Base-by-base conservation (phyloP, 768 basidiomycete genomes). In the Leccinum obscurum region DNA sequence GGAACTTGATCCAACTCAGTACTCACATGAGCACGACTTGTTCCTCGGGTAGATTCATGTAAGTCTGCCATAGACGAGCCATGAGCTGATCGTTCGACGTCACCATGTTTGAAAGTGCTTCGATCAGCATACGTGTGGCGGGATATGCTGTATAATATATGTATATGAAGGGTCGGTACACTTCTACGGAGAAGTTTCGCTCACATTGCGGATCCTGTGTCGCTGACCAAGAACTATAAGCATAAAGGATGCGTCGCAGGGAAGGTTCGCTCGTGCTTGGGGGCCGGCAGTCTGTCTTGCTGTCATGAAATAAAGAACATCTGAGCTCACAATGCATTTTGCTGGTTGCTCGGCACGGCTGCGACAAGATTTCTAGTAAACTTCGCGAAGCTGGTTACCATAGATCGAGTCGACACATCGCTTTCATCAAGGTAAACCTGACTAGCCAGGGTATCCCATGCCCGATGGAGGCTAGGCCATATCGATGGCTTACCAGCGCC, bases 331-430 rank as follows among this genome's bases (percentile, higher is more conserved):
- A 85, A 89, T 26, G 89, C 88, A 59, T 75, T 77, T 44, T 72
- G 68, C 70, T 97, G 95, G 74, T 93, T 92, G n/a, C 71, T 70
- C 8, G 84, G 80, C 15, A 87, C 81, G 6, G 86, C 90, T 10
- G 92, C 92, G 35, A 92, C 85, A 10, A 95, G 74, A 70, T 97
- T 95, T 60, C 95, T 83, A 14, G 91, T 93, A 68, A 95, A 87
- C 67, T 85, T 88, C 8, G 86, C 88, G 22, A 93, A 67, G 65
- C 77, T 79, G n/a, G 74, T 75, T 60, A 81, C 80, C 11, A 85
- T 70, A 1, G 66, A 63, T 53, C 76, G 77, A 7, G 81, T 77
- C 28, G 69, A 64, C 11, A 69, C 61, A 57, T 78, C 63, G 22
- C 60, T 71, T 53, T 77, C 70, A 20, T 72, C 68, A 14, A 71